These are phyloP conservation scores for Sporisorium sorghi DNA, from an alignment of 1,284 basidiomycete genomes.

Conservation along the genomic window DNA sequence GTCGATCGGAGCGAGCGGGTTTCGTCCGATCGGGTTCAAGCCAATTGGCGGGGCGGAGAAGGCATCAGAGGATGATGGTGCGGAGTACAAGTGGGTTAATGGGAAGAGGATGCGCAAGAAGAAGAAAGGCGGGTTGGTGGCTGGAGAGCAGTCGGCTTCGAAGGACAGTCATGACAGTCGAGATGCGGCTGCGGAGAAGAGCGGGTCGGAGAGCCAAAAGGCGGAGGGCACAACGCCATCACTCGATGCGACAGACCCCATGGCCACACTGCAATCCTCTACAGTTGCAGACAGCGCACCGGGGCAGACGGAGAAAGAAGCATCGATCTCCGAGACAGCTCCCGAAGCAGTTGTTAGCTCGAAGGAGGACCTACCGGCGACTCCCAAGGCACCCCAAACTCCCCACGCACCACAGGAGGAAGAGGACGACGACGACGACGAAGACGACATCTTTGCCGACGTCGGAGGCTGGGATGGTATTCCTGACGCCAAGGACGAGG, in stretches of 20 bases:
- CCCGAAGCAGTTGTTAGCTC: neutral
- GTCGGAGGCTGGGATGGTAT: constrained; percentile 84
- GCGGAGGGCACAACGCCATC: neutral
- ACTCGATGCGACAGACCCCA: neutral
- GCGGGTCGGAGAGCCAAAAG: neutral
- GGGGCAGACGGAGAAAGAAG: neutral
- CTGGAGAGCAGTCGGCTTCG: neutral
- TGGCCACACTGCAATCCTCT: too few species aligned
- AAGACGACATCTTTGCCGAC: constrained; percentile 82
- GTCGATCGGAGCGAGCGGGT: constrained; percentile 72
- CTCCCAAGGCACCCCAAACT: neutral
- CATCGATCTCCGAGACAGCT: neutral
- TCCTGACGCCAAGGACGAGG: constrained; percentile 47
- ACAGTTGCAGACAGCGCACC: neutral
- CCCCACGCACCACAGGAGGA: neutral
- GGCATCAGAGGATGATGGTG: constrained; percentile 71
- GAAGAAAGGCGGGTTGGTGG: constrained; percentile 66
- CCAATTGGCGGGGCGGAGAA: constrained; percentile 75
- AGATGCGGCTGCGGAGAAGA: neutral
- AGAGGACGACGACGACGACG: constrained; percentile 60
- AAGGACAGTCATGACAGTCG: neutral
- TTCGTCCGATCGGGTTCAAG: constrained; percentile 75
- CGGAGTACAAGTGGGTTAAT: constrained; percentile 62
- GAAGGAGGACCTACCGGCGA: neutral
- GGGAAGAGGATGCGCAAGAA: constrained; percentile 71